Evolutionary conservation across 106 monocot species (phyloP).

Genomic region (Gastrodia elata): DNA sequence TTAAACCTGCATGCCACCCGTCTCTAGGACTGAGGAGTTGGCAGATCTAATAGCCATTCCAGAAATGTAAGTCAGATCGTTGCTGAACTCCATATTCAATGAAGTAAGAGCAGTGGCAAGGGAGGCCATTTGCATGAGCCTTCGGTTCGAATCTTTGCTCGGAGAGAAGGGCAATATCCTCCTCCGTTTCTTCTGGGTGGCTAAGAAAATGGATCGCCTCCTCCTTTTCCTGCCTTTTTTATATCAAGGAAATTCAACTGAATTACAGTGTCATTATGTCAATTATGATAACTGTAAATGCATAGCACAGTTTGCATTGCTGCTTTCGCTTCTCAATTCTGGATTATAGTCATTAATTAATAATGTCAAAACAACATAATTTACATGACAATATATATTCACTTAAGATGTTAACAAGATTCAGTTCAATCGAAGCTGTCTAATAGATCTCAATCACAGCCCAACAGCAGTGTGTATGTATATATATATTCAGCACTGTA

Average conservation of each 20-base stretch:
- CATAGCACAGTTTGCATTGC: background rate
- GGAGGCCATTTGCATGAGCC: slow-evolving; percentile 77
- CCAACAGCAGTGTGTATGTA: no score
- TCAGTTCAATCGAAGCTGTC: no score
- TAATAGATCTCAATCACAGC: no score
- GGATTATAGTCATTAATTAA: background rate
- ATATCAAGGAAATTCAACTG: slow-evolving; percentile 6
- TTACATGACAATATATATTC: background rate
- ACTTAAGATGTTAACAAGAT: background rate
- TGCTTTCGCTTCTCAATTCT: background rate
- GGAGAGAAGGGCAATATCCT: slow-evolving; percentile 65
- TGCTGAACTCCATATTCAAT: slow-evolving; percentile 64
- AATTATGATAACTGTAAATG: background rate
- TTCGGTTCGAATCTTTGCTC: slow-evolving; percentile 37
- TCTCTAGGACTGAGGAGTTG: slow-evolving; percentile 57
- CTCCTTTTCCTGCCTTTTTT: slow-evolving; percentile 63
- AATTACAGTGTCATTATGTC: background rate
- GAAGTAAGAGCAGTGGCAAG: slow-evolving; percentile 75
- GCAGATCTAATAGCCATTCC: slow-evolving; percentile 56
- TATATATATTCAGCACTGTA: no score
- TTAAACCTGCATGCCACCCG: slow-evolving; percentile 88
- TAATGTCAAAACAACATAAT: background rate
- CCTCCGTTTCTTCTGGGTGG: slow-evolving; percentile 56
- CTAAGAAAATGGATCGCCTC: slow-evolving; percentile 36
- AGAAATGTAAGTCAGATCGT: slow-evolving; percentile 70